Evolutionary conservation across 441 rosid genomes (phyloP), one percentile per base, ranked within the genome.

Genomic region (Breynia disticha): DNA sequence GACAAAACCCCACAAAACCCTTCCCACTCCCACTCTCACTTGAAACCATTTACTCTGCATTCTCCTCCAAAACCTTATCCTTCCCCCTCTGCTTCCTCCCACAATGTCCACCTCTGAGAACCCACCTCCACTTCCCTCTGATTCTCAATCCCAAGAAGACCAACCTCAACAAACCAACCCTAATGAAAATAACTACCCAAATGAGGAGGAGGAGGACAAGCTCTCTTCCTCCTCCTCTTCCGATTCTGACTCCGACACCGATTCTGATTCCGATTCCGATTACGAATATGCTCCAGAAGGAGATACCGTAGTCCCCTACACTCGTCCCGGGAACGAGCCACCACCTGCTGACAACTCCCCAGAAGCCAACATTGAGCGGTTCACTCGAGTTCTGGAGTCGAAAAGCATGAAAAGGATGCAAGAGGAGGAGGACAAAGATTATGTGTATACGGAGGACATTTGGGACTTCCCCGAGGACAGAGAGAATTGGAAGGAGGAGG

Each of bases 401-500:
- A 67, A 64, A 14, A 60, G 70, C 20, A 0, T 68, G 38, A 69
- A 75, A 68, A 60, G 67, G 52, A 7, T 17, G 56, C 57, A 68
- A 37, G 86, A 82, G 48, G 82, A 77, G 44, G 86, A 77, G 45
- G 90, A 82, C 6, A 19, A 24, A 2, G 45, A 45, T 8, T 67
- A 66, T 52, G 60, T 55, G 0, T 61, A 17, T 54, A 9, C 56
- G 18, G 87, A 82, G 56, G 90, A 84, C 39, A 28, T 61, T 8
- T 89, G 58, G 54, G 70, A 84, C 56, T 90, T 90, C 56, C 97
- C 95, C 0, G 65, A 64, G 22, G 97, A 90, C 41, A 76, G 64
- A 0, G 97, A 89, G 78, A 60, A 72, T 7, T 90, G 97, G 95
- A 76, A 50, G 67, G 97, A 90, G 60, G 75, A 75, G 66, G 97